Evolutionary conservation across 1,284 basidiomycete genomes (phyloP).

Genomic region (Polyporus tsugae): DNA sequence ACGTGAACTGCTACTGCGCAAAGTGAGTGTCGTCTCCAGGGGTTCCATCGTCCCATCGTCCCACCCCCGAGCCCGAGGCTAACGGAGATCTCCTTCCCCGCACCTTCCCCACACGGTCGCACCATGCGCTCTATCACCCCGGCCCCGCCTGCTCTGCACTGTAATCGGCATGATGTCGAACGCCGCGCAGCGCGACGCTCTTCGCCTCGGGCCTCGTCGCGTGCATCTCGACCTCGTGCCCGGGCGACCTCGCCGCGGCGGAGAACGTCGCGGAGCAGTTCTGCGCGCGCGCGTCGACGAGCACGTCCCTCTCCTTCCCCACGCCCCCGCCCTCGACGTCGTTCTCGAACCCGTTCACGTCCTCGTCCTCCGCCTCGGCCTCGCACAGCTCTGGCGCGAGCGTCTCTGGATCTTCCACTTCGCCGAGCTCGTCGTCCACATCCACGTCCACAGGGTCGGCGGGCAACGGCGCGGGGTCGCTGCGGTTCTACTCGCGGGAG

Average conservation of each 20-base stretch:
- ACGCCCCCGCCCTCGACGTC: conserved; percentile 25
- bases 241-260: conserved; percentile 36
- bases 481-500: not conserved
- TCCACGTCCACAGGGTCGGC: not conserved
- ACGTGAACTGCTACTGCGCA: conserved; percentile 42
- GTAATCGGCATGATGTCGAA: not conserved
- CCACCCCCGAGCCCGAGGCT: not conserved
- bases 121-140: not conserved
- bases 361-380: conserved; percentile 23
- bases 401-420: not conserved
- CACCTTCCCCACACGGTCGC: not conserved
- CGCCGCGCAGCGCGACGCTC: conserved; percentile 26
- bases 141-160: too few species aligned
- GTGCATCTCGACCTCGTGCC: conserved; percentile 39
- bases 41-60: not conserved
- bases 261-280: conserved; percentile 42
- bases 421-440: conserved; percentile 4
- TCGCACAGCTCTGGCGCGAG: not conserved
- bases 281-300: conserved; percentile 41
- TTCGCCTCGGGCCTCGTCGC: conserved; percentile 30
- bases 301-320: conserved; percentile 42
- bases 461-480: conserved; percentile 2
- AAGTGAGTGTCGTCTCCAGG: conserved; percentile 32
- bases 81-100: not conserved
- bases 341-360: conserved; percentile 30